A percentile compares a stretch with the other conserved stretches of the same genome.
Conservation (phyloP, 495 filamentous ascomycete species). For the Terfezia boudieri region DNA sequence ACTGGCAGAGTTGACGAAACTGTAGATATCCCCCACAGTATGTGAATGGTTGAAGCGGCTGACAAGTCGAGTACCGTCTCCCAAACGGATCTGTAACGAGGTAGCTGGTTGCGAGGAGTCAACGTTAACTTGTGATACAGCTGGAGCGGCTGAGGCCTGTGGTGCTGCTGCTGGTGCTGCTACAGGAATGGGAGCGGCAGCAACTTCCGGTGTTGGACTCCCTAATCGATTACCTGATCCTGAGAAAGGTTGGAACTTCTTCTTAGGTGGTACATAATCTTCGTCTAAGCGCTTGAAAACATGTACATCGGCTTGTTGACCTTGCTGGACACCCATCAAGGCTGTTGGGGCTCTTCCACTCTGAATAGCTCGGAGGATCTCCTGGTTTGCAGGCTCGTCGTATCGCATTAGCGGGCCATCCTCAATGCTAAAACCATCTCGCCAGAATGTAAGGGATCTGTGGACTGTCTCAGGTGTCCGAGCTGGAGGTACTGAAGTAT, state of each 20-base stretch:
- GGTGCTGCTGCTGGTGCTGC: constrained; percentile 23
- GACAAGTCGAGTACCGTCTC: constrained; percentile 64
- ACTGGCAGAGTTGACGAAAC: constrained; percentile 52
- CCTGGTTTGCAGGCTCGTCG: constrained; percentile 67
- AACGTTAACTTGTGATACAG: constrained; percentile 27
- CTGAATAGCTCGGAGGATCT: constrained; percentile 64
- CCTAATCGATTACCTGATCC: constrained; percentile 74
- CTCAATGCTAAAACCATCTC: constrained; percentile 84
- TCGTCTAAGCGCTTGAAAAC: constrained; percentile 58
- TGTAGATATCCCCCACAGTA: constrained; percentile 77
- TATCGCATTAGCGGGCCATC: constrained; percentile 78
- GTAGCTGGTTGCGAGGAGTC: constrained; percentile 59
- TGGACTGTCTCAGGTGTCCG: constrained; percentile 30
- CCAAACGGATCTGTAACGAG: constrained; percentile 68
- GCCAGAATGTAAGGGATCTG: constrained; percentile 72
- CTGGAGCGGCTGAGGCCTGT: constrained; percentile 15
- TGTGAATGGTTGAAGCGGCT: constrained; percentile 82
- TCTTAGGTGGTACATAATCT: constrained; percentile 61
- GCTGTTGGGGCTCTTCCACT: constrained; percentile 66
- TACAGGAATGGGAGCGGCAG: constrained; percentile 20
- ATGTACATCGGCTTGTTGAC: constrained; percentile 78
- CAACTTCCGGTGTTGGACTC: constrained; percentile 40
- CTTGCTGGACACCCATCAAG: constrained; percentile 66
- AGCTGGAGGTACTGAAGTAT: constrained; percentile 30
- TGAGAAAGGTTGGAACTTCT: constrained; percentile 66